Conservation (phyloP, 2,329 filamentous ascomycete species). For the Cladophialophora yegresii region DNA sequence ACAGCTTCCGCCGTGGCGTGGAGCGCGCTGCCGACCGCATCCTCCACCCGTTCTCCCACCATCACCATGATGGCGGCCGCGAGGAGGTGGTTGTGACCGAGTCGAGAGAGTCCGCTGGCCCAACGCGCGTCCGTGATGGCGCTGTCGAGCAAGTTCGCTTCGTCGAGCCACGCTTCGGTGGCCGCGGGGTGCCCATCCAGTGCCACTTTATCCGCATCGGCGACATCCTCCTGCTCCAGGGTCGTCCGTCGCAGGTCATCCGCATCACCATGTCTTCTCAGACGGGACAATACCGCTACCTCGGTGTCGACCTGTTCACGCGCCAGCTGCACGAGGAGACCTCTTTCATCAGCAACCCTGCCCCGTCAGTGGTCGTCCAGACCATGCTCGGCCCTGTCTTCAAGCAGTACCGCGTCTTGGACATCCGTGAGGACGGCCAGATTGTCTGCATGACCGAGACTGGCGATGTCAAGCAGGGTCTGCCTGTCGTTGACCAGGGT, state of each 20-base stretch:
- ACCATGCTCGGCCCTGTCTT: conserved; percentile 99
- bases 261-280: conserved; percentile 97
- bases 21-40: conserved; percentile 67
- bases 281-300: conserved; percentile 99
- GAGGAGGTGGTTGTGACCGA: conserved; percentile 48
- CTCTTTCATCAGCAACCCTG: conserved; percentile 94
- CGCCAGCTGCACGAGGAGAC: conserved; percentile 99
- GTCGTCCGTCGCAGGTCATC: conserved; percentile 99
- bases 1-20: conserved; percentile 71
- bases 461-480: conserved; percentile 96
- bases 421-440: conserved; percentile 80
- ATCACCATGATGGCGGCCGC: conserved; percentile 46
- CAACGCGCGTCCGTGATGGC: conserved; percentile 50
- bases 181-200: conserved; percentile 74
- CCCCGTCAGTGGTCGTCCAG: conserved; percentile 94
- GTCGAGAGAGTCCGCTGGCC: conserved; percentile 44
- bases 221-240: conserved; percentile 98
- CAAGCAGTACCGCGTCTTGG: conserved; percentile 99
- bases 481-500: conserved; percentile 94
- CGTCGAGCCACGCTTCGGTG: conserved; percentile 54
- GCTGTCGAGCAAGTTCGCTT: conserved; percentile 52
- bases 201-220: conserved; percentile 99
- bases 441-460: conserved; percentile 98
- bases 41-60: conserved; percentile 62
- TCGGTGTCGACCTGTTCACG: conserved; percentile 99